These are phyloP conservation scores for Mrakia frigida DNA, from an alignment of 768 basidiomycete genomes.

Conservation along the genomic window DNA sequence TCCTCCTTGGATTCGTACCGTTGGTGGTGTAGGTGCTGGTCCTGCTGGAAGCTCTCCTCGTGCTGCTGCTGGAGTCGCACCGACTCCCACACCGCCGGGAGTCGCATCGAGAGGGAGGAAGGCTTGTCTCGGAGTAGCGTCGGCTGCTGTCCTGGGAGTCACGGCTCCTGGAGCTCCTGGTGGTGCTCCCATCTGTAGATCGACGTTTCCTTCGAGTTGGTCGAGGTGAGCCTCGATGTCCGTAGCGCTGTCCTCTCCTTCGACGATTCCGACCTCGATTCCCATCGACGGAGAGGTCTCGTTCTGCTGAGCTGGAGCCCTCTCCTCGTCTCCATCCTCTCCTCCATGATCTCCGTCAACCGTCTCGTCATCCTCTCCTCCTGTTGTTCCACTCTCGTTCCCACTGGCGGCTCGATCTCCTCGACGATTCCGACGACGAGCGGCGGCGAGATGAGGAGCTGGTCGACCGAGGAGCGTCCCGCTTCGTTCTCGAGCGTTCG, in stretches of 20 bases:
- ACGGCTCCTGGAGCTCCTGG: constrained; percentile 32
- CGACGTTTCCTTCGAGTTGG: constrained; percentile 28
- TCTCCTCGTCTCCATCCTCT: constrained; percentile 26
- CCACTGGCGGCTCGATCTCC: constrained; percentile 32
- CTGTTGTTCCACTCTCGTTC: constrained; percentile 30
- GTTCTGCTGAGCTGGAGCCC: neutral
- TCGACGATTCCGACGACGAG: constrained; percentile 23
- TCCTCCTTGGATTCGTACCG: neutral
- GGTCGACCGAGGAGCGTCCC: constrained; percentile 42
- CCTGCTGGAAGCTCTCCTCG: constrained; percentile 14
- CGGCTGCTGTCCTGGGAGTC: constrained; percentile 25
- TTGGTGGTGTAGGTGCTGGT: neutral
- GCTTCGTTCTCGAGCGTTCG: constrained; percentile 35
- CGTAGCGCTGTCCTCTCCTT: constrained; percentile 26
- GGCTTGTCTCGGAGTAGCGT: constrained; percentile 28
- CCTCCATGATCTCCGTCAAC: constrained; percentile 40
- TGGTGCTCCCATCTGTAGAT: constrained; percentile 33
- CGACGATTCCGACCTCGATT: constrained; percentile 31
- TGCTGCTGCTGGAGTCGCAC: constrained; percentile 35
- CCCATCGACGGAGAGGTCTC: neutral
- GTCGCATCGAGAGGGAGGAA: constrained; percentile 26
- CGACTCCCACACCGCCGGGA: neutral
- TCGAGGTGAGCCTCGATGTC: constrained; percentile 25
- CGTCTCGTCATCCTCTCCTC: constrained; percentile 42
- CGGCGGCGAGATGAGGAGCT: constrained; percentile 32